Conservation (phyloP, 148 eudicot species). For the Salicornia ramosissima region DNA sequence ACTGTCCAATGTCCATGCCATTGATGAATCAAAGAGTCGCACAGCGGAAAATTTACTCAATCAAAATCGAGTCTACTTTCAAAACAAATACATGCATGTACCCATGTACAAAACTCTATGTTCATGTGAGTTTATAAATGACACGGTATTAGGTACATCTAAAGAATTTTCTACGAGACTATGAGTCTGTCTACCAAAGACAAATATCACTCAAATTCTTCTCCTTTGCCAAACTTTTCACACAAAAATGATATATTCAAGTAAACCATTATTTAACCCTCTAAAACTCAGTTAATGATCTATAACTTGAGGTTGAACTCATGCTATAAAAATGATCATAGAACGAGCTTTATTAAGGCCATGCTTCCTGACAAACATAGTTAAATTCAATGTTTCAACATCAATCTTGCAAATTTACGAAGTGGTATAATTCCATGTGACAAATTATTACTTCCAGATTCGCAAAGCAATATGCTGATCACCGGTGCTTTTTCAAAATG, state of each 20-base stretch:
- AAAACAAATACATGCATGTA: background rate
- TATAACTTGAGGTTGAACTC: background rate
- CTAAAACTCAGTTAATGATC: background rate
- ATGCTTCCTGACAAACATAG: too few species aligned
- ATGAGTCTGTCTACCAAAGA: background rate
- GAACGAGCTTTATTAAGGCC: too few species aligned
- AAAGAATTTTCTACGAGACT: background rate
- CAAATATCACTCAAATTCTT: background rate
- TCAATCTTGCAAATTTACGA: too few species aligned
- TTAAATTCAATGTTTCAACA: too few species aligned
- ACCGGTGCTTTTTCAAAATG: too few species aligned
- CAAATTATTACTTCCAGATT: too few species aligned
- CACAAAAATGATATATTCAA: background rate
- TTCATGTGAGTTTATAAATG: too few species aligned
- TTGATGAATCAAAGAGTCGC: background rate
- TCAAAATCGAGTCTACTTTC: background rate
- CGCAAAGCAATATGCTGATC: too few species aligned
- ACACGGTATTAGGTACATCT: background rate
- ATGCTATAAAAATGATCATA: too few species aligned
- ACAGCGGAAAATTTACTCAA: background rate
- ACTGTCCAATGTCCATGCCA: too few species aligned
- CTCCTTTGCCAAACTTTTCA: background rate
- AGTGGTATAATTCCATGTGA: too few species aligned
- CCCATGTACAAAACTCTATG: background rate
- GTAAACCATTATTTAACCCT: background rate